These are phyloP conservation scores for Candida montana DNA, from an alignment of 805 yeast genomes.

Conservation along the genomic window DNA sequence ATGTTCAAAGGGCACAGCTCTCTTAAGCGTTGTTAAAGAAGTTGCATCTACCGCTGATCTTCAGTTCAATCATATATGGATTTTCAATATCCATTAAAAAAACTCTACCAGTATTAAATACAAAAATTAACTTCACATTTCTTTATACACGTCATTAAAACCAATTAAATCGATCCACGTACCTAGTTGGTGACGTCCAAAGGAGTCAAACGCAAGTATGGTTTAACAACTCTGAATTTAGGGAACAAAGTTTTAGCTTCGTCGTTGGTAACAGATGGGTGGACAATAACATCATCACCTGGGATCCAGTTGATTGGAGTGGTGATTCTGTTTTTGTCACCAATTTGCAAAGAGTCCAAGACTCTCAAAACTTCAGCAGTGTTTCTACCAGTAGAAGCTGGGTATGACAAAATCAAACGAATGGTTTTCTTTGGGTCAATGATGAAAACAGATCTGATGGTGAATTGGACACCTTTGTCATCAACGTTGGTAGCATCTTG, in stretches of 20 bases:
- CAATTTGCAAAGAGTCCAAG: conserved; percentile 61
- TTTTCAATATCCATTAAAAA: too few species aligned
- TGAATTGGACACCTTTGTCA: conserved; percentile 57
- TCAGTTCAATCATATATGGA: too few species aligned
- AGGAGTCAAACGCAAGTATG: conserved; percentile 56
- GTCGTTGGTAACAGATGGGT: conserved; percentile 56
- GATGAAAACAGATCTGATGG: conserved; percentile 67
- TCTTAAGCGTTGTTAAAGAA: too few species aligned
- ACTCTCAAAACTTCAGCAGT: conserved; percentile 70
- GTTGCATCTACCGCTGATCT: too few species aligned
- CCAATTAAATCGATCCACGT: background rate
- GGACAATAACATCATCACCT: conserved; percentile 70
- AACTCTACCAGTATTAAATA: too few species aligned
- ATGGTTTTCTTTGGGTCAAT: conserved; percentile 64
- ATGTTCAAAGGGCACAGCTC: too few species aligned
- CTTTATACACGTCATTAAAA: conserved; percentile 4
- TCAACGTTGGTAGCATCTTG: conserved; percentile 65
- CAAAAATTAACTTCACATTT: too few species aligned
- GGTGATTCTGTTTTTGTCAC: conserved; percentile 56
- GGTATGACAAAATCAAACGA: conserved; percentile 60
- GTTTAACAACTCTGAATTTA: conserved; percentile 54
- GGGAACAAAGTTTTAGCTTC: conserved; percentile 59
- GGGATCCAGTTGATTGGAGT: conserved; percentile 73
- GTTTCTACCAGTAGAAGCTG: conserved; percentile 72
- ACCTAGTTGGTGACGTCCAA: conserved; percentile 14